phyloP scores from a whole-genome alignment of 2,329 filamentous ascomycete species.

The Cryphonectria carpinicola region DNA sequence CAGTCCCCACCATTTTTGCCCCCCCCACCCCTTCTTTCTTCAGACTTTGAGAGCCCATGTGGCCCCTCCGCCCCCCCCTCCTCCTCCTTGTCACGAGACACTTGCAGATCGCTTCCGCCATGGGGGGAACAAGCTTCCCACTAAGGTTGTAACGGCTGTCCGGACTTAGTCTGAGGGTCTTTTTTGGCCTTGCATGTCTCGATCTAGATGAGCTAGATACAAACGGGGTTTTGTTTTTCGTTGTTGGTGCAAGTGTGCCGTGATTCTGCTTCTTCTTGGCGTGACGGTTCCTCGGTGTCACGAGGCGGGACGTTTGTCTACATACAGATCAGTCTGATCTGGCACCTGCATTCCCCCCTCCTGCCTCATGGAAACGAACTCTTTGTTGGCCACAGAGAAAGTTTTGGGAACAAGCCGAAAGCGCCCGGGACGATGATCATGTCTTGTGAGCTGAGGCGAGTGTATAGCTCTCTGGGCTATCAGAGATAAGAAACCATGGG shows the following conservation, averaged over 20 bases:
- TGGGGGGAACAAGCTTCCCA: slow-evolving; percentile 4
- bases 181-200: background rate
- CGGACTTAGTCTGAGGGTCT: background rate
- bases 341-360: background rate
- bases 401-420: background rate
- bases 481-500: background rate
- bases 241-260: background rate
- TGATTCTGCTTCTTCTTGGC: background rate
- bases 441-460: background rate
- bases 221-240: background rate
- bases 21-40: background rate
- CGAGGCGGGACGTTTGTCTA: background rate
- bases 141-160: slow-evolving; percentile 2
- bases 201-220: background rate
- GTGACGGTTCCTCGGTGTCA: background rate
- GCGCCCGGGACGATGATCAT: background rate
- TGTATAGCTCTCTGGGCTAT: background rate
- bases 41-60: background rate
- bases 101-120: slow-evolving; percentile 9
- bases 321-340: background rate
- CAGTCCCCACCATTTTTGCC: background rate
- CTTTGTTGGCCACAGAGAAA: background rate
- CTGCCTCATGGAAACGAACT: too few relatives aligned
- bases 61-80: background rate
- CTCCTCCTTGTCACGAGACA: background rate